phyloP scores from a whole-genome alignment of 2,329 filamentous ascomycete genomes.

The Neonectria punicea region DNA sequence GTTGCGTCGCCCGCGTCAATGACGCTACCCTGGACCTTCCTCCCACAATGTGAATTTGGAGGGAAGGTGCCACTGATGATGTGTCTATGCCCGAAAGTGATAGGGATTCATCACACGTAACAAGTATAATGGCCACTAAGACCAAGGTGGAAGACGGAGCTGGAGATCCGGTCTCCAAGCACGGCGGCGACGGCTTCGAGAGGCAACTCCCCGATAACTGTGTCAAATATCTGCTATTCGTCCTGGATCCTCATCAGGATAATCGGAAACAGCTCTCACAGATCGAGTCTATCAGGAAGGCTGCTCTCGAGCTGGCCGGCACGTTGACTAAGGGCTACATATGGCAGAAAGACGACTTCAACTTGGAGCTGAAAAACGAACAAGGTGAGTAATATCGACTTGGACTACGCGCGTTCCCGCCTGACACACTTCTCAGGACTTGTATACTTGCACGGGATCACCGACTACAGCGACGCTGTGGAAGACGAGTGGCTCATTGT shows the following conservation, averaged over 20 bases:
- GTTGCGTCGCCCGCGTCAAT: not conserved
- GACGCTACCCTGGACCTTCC: constrained; percentile 7
- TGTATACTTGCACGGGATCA: constrained; percentile 77
- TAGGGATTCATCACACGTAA: not conserved
- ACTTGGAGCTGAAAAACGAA: constrained; percentile 71
- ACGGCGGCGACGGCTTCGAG: constrained; percentile 12
- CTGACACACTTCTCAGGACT: constrained; percentile 51
- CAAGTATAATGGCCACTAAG: constrained; percentile 7
- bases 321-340: constrained; percentile 85
- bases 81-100: not conserved
- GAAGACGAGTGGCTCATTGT: constrained; percentile 99
- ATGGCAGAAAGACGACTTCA: constrained; percentile 90
- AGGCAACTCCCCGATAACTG: constrained; percentile 78
- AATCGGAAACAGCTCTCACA: constrained; percentile 68
- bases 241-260: constrained; percentile 67
- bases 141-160: constrained; percentile 8
- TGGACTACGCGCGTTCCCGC: constrained; percentile 1
- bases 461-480: constrained; percentile 92
- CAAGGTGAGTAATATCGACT: constrained; percentile 58
- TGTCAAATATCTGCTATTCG: constrained; percentile 84
- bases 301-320: constrained; percentile 70
- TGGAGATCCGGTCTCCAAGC: not conserved
- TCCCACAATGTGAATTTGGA: not conserved
- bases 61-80: not conserved
- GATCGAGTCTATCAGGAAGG: constrained; percentile 78